These are phyloP conservation scores for Microstegium vimineum DNA, from an alignment of 176 grass and related monocot species.

Conservation along the genomic window DNA sequence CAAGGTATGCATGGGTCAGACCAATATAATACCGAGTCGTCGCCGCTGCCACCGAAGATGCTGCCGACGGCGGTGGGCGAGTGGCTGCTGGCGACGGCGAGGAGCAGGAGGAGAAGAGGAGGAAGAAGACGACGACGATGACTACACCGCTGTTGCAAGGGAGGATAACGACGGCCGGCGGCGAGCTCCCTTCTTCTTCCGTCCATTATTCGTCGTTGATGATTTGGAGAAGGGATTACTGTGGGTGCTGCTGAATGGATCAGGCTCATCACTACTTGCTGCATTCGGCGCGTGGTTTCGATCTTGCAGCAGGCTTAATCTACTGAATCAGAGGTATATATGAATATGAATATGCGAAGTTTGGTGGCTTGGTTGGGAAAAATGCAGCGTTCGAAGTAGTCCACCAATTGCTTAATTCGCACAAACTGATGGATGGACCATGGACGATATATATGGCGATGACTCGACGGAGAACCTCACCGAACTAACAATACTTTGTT, in stretches of 20 bases:
- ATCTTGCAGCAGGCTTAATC: neutral
- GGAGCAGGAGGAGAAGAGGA: neutral
- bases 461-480: neutral
- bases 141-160: neutral
- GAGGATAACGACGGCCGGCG: neutral
- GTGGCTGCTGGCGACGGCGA: neutral
- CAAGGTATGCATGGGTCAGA: neutral
- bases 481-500: neutral
- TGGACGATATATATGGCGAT: too few species aligned
- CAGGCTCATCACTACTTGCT: neutral
- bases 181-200: neutral
- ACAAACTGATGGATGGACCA: neutral
- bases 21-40: neutral
- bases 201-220: neutral
- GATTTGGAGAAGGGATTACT: neutral
- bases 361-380: conserved; percentile 1
- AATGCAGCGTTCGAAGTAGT: neutral
- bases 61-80: neutral
- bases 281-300: neutral
- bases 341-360: neutral
- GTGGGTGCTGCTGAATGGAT: neutral
- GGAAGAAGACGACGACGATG: neutral
- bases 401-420: neutral
- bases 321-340: neutral
- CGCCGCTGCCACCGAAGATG: neutral